phyloP scores from a whole-genome alignment of 768 basidiomycete species.

The Lentinus tigrinus region DNA sequence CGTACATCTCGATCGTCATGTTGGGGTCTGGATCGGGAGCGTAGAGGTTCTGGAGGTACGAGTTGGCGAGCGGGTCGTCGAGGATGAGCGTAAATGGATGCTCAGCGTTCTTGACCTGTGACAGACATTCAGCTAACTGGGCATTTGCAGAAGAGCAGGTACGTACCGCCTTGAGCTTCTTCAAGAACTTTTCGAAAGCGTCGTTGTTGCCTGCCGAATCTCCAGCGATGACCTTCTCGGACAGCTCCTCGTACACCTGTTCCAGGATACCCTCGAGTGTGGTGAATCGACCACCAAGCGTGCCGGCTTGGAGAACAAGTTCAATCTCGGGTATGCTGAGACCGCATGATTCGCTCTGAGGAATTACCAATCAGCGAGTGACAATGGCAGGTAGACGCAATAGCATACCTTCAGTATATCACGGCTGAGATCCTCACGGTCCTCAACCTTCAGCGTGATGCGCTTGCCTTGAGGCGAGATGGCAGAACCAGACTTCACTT shows the following conservation, averaged over 20 bases:
- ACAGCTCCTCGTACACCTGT: conserved; percentile 94
- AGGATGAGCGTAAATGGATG: conserved; percentile 88
- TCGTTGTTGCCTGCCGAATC: conserved; percentile 57
- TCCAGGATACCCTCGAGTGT: conserved; percentile 94
- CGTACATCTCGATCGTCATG: conserved; percentile 81
- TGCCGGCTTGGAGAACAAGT: conserved; percentile 86
- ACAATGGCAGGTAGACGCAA: background rate
- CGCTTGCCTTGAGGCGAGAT: conserved; percentile 85
- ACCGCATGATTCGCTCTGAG: conserved; percentile 89
- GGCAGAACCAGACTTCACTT: conserved; percentile 92
- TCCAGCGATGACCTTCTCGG: conserved; percentile 80
- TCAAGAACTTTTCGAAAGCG: conserved; percentile 77
- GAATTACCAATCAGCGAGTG: background rate
- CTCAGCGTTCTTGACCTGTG: conserved; percentile 73
- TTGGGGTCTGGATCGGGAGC: conserved; percentile 97
- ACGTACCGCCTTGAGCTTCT: conserved; percentile 69
- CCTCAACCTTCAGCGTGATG: conserved; percentile 87
- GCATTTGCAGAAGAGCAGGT: background rate
- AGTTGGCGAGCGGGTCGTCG: conserved; percentile 94
- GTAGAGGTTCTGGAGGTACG: conserved; percentile 94
- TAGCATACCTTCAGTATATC: conserved; percentile 88
- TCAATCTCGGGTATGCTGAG: conserved; percentile 93
- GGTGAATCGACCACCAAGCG: conserved; percentile 95
- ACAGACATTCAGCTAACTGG: background rate
- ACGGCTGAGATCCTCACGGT: conserved; percentile 86